phyloP scores from a whole-genome alignment of 129 eudicot species.

The Scalesia atractyloides region DNA sequence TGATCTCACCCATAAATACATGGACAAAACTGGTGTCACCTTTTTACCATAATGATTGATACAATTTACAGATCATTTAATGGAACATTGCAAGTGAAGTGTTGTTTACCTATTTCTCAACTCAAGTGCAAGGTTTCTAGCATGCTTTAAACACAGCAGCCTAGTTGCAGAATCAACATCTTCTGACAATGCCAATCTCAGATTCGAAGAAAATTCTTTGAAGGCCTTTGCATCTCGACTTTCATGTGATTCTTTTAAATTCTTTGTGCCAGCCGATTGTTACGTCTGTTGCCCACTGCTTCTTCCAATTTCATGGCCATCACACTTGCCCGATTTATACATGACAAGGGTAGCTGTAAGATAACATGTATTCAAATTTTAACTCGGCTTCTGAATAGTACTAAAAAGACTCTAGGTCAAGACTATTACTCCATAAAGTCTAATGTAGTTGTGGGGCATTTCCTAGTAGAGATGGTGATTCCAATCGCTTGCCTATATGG shows the following conservation, averaged over 20 bases:
- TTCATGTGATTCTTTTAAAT: slow-evolving; percentile 22
- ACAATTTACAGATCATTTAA: background rate
- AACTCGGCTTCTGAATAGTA: background rate
- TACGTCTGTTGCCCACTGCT: slow-evolving; percentile 44
- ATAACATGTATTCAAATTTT: background rate
- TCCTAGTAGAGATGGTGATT: background rate
- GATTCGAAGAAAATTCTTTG: slow-evolving; percentile 32
- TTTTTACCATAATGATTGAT: too few species aligned
- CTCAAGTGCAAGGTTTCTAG: slow-evolving; percentile 53
- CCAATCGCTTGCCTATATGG: background rate
- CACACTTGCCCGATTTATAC: slow-evolving; percentile 60
- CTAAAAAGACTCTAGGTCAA: background rate
- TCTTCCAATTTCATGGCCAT: slow-evolving; percentile 78
- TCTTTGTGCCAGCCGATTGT: slow-evolving; percentile 18
- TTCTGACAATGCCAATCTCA: slow-evolving; percentile 41
- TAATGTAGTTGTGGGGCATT: background rate
- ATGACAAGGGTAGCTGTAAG: slow-evolving; percentile 72
- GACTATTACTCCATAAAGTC: background rate
- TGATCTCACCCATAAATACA: too few species aligned
- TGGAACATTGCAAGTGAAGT: background rate
- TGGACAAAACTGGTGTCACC: background rate
- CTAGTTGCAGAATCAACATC: slow-evolving; percentile 42
- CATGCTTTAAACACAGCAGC: slow-evolving; percentile 46
- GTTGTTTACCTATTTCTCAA: slow-evolving; percentile 41
- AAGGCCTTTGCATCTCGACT: slow-evolving; percentile 12